Conservation (phyloP, 805 yeast genomes). For the Nakazawaea holstii region DNA sequence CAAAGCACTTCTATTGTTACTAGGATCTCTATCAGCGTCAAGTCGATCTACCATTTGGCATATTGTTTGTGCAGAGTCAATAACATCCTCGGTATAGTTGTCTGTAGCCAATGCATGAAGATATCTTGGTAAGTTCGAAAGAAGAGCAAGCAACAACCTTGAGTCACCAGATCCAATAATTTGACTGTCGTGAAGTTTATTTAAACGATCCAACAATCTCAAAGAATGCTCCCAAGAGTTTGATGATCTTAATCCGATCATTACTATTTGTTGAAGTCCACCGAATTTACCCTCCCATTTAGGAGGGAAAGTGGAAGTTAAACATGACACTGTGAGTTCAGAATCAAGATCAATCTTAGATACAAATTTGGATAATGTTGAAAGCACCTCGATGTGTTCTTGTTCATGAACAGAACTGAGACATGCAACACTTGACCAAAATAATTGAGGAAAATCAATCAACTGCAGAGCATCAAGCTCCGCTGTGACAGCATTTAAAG, state of each 20-base stretch:
- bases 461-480: constrained; percentile 74
- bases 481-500: constrained; percentile 86
- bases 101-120: constrained; percentile 69
- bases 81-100: constrained; percentile 44
- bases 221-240: constrained; percentile 75
- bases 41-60: constrained; percentile 50
- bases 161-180: constrained; percentile 70
- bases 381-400: constrained; percentile 83
- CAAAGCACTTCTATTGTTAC: constrained; percentile 29
- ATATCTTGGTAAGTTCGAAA: constrained; percentile 80
- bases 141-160: constrained; percentile 63
- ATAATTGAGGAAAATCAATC: constrained; percentile 85
- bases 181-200: constrained; percentile 61
- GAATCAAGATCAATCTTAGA: constrained; percentile 84
- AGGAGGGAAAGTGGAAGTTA: constrained; percentile 84
- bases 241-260: constrained; percentile 81
- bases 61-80: constrained; percentile 49
- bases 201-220: constrained; percentile 66
- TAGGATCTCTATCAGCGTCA: constrained; percentile 39
- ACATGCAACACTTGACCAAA: constrained; percentile 94
- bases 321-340: constrained; percentile 76
- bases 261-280: constrained; percentile 74
- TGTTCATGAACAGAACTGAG: constrained; percentile 86
- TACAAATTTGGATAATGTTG: constrained; percentile 75
- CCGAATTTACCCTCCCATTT: constrained; percentile 94